phyloP scores from a whole-genome alignment of 2,329 filamentous ascomycete species.

The Curvularia sp. region DNA sequence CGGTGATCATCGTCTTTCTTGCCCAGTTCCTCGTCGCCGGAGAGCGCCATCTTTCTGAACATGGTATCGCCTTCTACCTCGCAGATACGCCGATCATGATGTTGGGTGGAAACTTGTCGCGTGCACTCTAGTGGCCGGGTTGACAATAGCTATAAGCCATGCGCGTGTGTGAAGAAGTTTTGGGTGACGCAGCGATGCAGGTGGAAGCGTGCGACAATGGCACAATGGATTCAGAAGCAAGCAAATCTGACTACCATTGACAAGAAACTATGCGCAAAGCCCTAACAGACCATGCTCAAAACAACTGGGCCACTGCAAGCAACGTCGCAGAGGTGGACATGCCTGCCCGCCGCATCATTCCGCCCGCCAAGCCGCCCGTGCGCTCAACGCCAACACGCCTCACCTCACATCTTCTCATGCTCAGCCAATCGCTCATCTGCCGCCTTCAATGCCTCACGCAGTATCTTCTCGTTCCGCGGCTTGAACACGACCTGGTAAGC shows the following conservation, averaged over 20 bases:
- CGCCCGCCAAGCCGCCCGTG: background rate
- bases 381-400: background rate
- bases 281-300: no score
- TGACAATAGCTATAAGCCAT: background rate
- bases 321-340: background rate
- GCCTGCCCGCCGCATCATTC: background rate
- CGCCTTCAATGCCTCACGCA: conserved; percentile 54
- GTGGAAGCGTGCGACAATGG: background rate
- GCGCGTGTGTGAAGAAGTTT: conserved; percentile 1
- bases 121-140: background rate
- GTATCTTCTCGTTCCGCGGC: conserved; percentile 59
- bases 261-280: background rate
- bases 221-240: background rate
- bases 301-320: background rate
- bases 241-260: background rate
- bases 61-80: conserved; percentile 43
- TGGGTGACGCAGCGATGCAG: background rate
- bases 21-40: conserved; percentile 67
- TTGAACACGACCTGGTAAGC: conserved; percentile 66
- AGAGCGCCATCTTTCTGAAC: conserved; percentile 54
- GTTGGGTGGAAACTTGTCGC: conserved; percentile 12
- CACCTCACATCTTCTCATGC: conserved; percentile 16
- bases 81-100: conserved; percentile 35
- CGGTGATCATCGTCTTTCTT: conserved; percentile 70
- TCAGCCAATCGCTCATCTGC: conserved; percentile 38